These are phyloP conservation scores for Solanum paucissectum DNA, from an alignment of 257 asterid species.

Conservation along the genomic window DNA sequence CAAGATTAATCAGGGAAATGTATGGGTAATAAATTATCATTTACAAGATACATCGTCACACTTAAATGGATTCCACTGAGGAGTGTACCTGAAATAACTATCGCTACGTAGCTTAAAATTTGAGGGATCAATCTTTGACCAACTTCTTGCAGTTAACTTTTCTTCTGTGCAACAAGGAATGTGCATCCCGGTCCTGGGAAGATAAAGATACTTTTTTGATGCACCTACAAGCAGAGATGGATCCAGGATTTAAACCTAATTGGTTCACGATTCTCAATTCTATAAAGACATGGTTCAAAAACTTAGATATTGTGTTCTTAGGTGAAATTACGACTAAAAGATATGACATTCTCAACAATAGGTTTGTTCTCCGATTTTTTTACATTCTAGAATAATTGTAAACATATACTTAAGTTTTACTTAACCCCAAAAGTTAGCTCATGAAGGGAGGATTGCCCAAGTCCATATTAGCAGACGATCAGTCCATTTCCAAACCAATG, in stretches of 20 bases:
- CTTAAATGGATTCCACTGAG: neutral
- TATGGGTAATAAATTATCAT: neutral
- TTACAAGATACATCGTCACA: neutral
- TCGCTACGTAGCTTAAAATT: constrained; percentile 82
- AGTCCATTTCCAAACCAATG: neutral
- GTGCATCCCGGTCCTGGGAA: constrained; percentile 73
- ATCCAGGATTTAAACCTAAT: neutral
- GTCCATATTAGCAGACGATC: neutral
- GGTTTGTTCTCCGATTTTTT: neutral
- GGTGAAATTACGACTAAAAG: neutral
- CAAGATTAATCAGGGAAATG: constrained; percentile 4
- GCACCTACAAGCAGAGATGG: constrained; percentile 29
- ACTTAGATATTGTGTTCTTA: neutral
- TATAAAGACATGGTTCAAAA: neutral
- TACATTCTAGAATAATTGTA: neutral
- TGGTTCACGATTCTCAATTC: neutral
- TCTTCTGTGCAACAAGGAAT: constrained; percentile 63
- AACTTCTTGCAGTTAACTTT: constrained; percentile 55
- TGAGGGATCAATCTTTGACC: constrained; percentile 78
- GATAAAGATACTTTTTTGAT: constrained; percentile 50
- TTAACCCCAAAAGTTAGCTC: neutral
- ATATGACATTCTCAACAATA: neutral
- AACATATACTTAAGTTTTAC: neutral
- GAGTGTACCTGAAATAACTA: constrained; percentile 66
- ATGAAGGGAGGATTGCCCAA: neutral